Base-by-base conservation (phyloP, 805 yeast species). In the Wickerhamiella shivajii region DNA sequence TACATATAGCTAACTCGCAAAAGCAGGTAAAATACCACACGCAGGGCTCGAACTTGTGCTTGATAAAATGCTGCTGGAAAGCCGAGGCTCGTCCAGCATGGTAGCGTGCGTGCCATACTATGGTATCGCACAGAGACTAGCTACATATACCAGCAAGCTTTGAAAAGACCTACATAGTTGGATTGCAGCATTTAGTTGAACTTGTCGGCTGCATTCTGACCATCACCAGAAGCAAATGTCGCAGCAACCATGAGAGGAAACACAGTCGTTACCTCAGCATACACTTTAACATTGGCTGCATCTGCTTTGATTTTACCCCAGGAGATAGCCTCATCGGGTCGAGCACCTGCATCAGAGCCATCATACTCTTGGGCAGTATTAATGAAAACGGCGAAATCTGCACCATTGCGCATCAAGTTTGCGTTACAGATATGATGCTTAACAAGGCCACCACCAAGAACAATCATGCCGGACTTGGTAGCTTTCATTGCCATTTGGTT, bases 281-380 rank as follows among this genome's bases (percentile, higher is more conserved):
- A 90, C 28, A 90, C 85, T 60, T 90, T 90, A 37, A 84, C 93
- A 39, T 76, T 70, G 49, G 70, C 71, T 19, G 98, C 99, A 26
- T 83, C 94, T 5, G 93, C 78, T 61, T 83, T 85, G 59, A 90
- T 90, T 58, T 90, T 90, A 43, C 99, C 99, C 99, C 99, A 90
- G 24, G 93, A 78, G 34, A 90, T 78, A 18, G 98, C 98, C 61
- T 90, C 99, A 55, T 90, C 98, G 1, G 97, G 97, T 55, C 98
- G 72, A 5, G 98, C 98, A 44, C 98, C 98, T 8, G 98, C 97
- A 57, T 90, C 98, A 16, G 95, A 81, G 29, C 98, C 98, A 53
- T 90, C 99, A 49, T 84, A 90, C 55, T 90, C 99, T 60, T 90
- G 97, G 29, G 95, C 98, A 11, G 99, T 90, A 59, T 90, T 90